Evolutionary conservation across 139 green algal species (phyloP), one percentile per base, ranked within the genome.

Genomic region (Mesotaenium endlicherianum): DNA sequence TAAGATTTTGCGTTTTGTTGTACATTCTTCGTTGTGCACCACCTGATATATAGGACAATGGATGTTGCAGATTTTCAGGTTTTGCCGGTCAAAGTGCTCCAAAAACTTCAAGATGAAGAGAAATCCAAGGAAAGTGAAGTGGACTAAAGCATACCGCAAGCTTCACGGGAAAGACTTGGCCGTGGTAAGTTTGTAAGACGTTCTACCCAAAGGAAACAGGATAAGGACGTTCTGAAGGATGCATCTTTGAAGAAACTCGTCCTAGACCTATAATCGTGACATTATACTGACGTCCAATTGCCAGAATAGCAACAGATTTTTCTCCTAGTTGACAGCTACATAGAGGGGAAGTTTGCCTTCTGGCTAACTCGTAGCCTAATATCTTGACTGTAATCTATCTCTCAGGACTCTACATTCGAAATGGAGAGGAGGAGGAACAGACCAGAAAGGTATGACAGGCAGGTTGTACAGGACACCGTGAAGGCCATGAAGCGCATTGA

Each of bases 81-180:
- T 99, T 81, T 99, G 96, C 90, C 90, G 96, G 16, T 94, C 89
- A 69, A 99, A 99, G 75, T 99, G 96, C 91, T 95, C 98, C 89
- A 97, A 96, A 69, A 99, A 98, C 92, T 99, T 99, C 90, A 99
- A 99, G 91, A 98, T 99, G 95, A 99, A 99, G 92, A 92, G 96
- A 31, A 99, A 98, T 80, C 96, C 96, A 0, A 89, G 96, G 20
- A 99, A 99, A 88, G 93, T 98, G 20, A 91, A 92, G 44, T 99
- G 96, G 96, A 99, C 96, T 6, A 99, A 98, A 88, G 96, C 95
- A 0, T 98, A 97, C 89, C 89, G 96, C 31, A 97, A 96, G 85
- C 85, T 97, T 8, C 92, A 94, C 39, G 95, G 95, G 81, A 98
- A 99, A 88, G 95, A 98, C 82, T 89, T 98, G 1, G 92, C 93